Conservation (phyloP, 2,329 filamentous ascomycete genomes). For the Nannizzia gypsea region DNA sequence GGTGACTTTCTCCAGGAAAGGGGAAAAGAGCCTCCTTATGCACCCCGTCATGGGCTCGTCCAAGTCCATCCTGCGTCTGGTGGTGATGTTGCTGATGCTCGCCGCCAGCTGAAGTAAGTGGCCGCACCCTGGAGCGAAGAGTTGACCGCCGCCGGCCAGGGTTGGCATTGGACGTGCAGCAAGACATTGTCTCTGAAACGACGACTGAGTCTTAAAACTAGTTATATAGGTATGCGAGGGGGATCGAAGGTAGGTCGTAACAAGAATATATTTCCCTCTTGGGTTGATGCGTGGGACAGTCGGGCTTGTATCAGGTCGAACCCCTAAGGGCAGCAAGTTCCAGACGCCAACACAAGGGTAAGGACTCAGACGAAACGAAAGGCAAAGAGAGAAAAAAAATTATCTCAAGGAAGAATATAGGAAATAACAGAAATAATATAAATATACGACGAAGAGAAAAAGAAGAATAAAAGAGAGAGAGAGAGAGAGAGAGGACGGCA, state of each 20-base stretch:
- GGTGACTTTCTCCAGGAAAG: conserved; percentile 9
- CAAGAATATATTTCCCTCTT: too few relatives aligned
- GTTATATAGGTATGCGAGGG: too few relatives aligned
- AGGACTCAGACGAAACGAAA: too few relatives aligned
- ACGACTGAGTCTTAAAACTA: not conserved
- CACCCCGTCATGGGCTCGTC: conserved; percentile 10
- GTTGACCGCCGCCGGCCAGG: conserved; percentile 23
- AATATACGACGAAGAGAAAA: too few relatives aligned
- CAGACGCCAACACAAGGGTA: too few relatives aligned
- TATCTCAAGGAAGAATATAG: too few relatives aligned
- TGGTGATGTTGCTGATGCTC: conserved; percentile 6
- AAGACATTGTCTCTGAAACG: not conserved
- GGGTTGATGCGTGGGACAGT: not conserved
- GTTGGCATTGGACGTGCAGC: not conserved
- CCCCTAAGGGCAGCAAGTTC: conserved; percentile 2
- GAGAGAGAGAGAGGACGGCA: too few relatives aligned
- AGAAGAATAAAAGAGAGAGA: too few relatives aligned
- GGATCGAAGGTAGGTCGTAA: too few relatives aligned
- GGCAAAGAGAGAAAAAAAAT: too few relatives aligned
- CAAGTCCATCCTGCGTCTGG: not conserved
- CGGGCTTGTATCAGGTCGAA: not conserved
- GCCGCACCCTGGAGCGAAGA: conserved; percentile 27
- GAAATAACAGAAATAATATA: too few relatives aligned
- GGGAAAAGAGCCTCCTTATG: conserved; percentile 10
- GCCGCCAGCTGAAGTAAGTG: conserved; percentile 25